These are phyloP conservation scores for Luvunga scandens DNA, from an alignment of 345 rosid species.

Conservation along the genomic window DNA sequence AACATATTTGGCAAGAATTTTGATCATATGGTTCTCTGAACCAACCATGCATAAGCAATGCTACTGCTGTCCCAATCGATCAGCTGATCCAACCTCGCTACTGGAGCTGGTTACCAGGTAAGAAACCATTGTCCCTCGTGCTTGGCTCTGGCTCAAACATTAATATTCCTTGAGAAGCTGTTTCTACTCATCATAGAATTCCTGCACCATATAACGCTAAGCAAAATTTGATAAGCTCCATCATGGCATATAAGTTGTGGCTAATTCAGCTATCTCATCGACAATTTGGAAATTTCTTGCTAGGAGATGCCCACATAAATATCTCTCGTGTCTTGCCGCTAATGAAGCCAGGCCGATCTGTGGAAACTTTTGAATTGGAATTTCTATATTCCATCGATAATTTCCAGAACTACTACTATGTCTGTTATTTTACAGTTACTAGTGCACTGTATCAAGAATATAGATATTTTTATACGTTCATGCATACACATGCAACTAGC, in stretches of 20 bases:
- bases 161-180: background rate
- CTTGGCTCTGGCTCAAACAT: background rate
- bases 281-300: background rate
- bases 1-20: background rate
- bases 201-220: background rate
- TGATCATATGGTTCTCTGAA: background rate
- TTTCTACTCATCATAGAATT: background rate
- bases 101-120: background rate
- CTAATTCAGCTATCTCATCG: background rate
- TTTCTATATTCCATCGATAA: conserved; percentile 10
- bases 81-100: background rate
- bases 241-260: background rate
- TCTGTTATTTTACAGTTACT: conserved; percentile 3
- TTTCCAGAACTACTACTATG: background rate
- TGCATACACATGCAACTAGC: background rate
- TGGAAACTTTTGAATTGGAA: background rate
- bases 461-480: background rate
- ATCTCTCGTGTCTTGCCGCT: background rate
- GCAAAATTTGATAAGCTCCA: background rate
- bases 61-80: background rate
- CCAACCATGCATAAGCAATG: background rate
- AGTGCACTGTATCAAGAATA: conserved; percentile 1
- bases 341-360: background rate
- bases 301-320: background rate
- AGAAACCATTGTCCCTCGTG: background rate